Evolutionary conservation across 495 filamentous ascomycete genomes (phyloP), one percentile per base, ranked within the genome.

Genomic region (Friedmanniomyces simplex): DNA sequence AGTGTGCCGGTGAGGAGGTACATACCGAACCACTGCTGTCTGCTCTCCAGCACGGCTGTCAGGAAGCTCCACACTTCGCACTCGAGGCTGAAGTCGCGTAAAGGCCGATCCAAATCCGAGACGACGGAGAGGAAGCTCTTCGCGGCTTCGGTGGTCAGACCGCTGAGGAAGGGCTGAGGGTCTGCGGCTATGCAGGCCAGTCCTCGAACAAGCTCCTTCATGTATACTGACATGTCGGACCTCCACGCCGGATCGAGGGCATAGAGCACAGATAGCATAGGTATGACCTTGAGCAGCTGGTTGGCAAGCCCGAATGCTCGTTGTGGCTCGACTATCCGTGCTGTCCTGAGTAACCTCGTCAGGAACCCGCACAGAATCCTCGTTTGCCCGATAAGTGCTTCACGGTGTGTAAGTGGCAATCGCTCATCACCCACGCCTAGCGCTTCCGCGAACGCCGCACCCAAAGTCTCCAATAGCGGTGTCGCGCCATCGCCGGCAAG

Each of bases 11-110:
- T 95, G 25, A 97, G 82, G 50, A 97, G 78, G 66, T 89, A 91
- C 45, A 95, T 88, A 0, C 91, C 83, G 73, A 99, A 84, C 85
- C 94, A 97, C 66, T 95, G 89, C 61, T 99, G 93, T 53, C 88
- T 84, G 65, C 87, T 90, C 64, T 88, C 86, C 47, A 97, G 79
- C 47, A 96, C 81, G n/a, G 82, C 83, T 26, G 91, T 85, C 32
- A 96, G 81, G 55, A 99, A 81, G 51, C 77, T 80, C 93, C 93
- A 97, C 50, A 89, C 84, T 22, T 76, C 73, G 49, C 80, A 76
- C 22, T 84, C 77, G 41, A 89, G 73, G 6, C 72, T 64, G 3
- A 74, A 69, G 61, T 87, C 76, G 50, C 76, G 71, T 30, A 91
- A 73, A 12, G 90, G 90, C 63, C 80, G 82, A 61, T 91, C 87